phyloP scores from a whole-genome alignment of 805 yeast genomes.

The Lipomyces sp. region DNA sequence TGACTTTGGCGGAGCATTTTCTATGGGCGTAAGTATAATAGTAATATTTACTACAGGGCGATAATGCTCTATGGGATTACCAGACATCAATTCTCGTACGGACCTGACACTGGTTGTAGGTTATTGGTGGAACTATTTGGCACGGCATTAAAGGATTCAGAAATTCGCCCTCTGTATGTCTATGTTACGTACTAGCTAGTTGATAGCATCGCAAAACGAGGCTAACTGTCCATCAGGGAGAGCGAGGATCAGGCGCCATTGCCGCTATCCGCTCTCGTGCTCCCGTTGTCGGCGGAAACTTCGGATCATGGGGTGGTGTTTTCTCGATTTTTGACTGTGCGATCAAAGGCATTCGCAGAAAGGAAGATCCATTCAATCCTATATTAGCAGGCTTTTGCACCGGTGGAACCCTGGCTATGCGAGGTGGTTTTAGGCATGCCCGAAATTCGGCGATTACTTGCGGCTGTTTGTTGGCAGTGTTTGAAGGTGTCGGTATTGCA shows the following conservation, averaged over 20 bases:
- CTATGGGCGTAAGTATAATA: slow-evolving; percentile 78
- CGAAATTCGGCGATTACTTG: slow-evolving; percentile 96
- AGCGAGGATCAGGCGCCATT: slow-evolving; percentile 86
- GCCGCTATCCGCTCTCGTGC: slow-evolving; percentile 94
- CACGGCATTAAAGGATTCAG: slow-evolving; percentile 99
- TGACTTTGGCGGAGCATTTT: slow-evolving; percentile 98
- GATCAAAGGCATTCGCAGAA: slow-evolving; percentile 91
- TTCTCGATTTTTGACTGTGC: slow-evolving; percentile 95
- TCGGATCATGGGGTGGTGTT: slow-evolving; percentile 99
- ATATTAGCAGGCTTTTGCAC: slow-evolving; percentile 97
- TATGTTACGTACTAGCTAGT: neutral
- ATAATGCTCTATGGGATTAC: neutral
- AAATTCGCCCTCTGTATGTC: slow-evolving; percentile 73
- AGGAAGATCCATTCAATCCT: slow-evolving; percentile 99
- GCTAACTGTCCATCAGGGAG: slow-evolving; percentile 60
- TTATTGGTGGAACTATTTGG: slow-evolving; percentile 97
- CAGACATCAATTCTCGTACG: neutral
- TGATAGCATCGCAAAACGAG: neutral
- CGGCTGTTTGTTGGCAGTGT: slow-evolving; percentile 93
- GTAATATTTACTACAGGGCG: neutral
- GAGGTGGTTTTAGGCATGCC: slow-evolving; percentile 98
- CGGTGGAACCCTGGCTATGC: slow-evolving; percentile 96
- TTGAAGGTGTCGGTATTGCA: slow-evolving; percentile 98
- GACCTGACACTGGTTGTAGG: slow-evolving; percentile 38
- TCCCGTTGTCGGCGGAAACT: slow-evolving; percentile 98